Base-by-base conservation (phyloP, 2,329 filamentous ascomycete species). In the Paramyrothecium roridum region DNA sequence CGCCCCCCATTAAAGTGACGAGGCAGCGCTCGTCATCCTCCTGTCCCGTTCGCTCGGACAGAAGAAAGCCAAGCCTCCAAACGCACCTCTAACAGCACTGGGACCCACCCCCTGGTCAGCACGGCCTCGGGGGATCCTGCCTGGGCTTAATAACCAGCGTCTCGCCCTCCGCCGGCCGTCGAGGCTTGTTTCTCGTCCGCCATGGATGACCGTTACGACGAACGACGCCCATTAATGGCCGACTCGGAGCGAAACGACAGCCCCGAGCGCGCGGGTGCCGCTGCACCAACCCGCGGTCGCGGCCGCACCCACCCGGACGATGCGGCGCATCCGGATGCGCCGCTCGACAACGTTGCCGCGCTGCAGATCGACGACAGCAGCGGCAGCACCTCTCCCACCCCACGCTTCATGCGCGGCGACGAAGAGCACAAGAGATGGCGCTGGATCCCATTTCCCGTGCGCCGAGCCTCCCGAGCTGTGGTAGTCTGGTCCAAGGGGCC, bases 351-450 rank as follows among this genome's bases (percentile, higher is more conserved):
- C 20, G 63, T 65, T 53, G 65, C 65, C 48, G 68, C 65, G 20
- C 72, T 82, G 61, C 76, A 80, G 59, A 69, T 83, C 61, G 78
- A 77, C 57, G 68, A 74, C 51, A 74, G 67, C 47, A 70, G 63
- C 63, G 63, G 63, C 30, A 64, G 33, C 50, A 50, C 48, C 19
- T 70, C 76, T 37, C 77, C 81, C 8, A 82, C 80, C n/a, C 84
- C 83, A 55, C 81, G 82, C 56, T 86, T 87, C 65, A 70, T 86
- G 57, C 81, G 85, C 65, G 81, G 85, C 54, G 76, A 83, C 59
- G 62, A 66, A 40, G 57, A 63, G 2, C 67, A 65, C 70, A 81
- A 80, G 69, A 70, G 71, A 33, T 81, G 79, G 72, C 80, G 73
- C 73, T 86, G 83, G 82, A 73, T 87, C 49, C 85, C 85, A 2